Conservation (phyloP, 169 alveolate species). For the Plasmodium adleri region DNA sequence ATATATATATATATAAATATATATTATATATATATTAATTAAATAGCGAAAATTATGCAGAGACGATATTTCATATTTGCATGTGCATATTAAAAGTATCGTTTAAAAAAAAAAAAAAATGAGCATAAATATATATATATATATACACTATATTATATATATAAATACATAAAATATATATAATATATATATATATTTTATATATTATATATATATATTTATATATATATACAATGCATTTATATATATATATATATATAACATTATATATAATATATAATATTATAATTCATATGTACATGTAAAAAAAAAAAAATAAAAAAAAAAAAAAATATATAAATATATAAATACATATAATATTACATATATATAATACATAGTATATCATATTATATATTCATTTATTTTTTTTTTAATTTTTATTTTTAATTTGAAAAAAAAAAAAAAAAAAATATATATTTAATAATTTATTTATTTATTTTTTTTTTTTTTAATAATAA, state of each 20-base stretch:
- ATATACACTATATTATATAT: neutral
- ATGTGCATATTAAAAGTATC: slow-evolving; percentile 59
- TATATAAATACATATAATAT: too few species aligned
- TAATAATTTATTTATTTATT: neutral
- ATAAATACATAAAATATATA: neutral
- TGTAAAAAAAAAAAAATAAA: too few species aligned
- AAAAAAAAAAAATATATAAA: too few species aligned
- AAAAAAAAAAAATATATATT: slow-evolving; percentile 5
- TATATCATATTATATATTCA: neutral
- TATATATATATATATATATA: too few species aligned
- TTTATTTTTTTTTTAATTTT: slow-evolving; percentile 11
- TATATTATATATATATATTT: neutral
- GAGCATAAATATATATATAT: slow-evolving; percentile 5
- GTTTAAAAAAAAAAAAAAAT: slow-evolving; percentile 49
- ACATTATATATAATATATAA: too few species aligned
- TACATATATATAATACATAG: neutral
- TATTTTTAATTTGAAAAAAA: neutral
- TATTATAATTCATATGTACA: too few species aligned
- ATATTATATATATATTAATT: slow-evolving; percentile 3
- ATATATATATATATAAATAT: slow-evolving; percentile 9
- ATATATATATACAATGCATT: neutral
- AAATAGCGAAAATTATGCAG: slow-evolving; percentile 44
- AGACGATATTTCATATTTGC: slow-evolving; percentile 29
- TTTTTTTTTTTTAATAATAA: slow-evolving; percentile 13
- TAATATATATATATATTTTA: neutral